phyloP scores from a whole-genome alignment of 345 rosid genomes.

The Bruguiera sexangula region DNA sequence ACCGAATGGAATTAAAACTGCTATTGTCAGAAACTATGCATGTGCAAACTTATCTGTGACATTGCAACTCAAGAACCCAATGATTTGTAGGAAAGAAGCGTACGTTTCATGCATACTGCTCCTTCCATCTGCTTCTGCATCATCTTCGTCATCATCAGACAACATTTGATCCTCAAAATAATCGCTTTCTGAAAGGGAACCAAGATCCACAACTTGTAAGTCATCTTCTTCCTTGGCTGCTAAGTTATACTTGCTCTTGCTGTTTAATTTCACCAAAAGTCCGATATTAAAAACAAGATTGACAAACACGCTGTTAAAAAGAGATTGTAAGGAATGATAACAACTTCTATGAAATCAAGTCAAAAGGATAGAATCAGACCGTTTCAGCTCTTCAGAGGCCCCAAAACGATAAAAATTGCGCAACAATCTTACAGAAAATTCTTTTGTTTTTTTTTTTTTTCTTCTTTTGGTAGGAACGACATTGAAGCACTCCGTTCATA shows the following conservation, averaged over 20 bases:
- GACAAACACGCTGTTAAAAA: not conserved
- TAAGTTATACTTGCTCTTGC: conserved; percentile 70
- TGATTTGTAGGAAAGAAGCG: not conserved
- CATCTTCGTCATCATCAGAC: conserved; percentile 50
- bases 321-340: not conserved
- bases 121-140: conserved; percentile 15
- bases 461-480: too few relatives aligned
- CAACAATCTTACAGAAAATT: too few relatives aligned
- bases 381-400: too few relatives aligned
- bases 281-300: not conserved
- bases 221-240: conserved; percentile 82
- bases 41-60: not conserved
- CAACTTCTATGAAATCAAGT: too few relatives aligned
- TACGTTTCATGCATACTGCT: conserved; percentile 29
- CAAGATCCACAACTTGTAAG: conserved; percentile 44
- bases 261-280: conserved; percentile 45
- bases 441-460: too few relatives aligned
- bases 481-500: too few relatives aligned
- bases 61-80: not conserved
- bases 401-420: too few relatives aligned
- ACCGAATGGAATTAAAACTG: not conserved
- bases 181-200: conserved; percentile 46
- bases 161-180: conserved; percentile 70
- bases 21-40: too few relatives aligned
- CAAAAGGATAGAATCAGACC: too few relatives aligned